phyloP scores from a whole-genome alignment of 495 filamentous ascomycete genomes.

The Penicillium psychrofluorescens region DNA sequence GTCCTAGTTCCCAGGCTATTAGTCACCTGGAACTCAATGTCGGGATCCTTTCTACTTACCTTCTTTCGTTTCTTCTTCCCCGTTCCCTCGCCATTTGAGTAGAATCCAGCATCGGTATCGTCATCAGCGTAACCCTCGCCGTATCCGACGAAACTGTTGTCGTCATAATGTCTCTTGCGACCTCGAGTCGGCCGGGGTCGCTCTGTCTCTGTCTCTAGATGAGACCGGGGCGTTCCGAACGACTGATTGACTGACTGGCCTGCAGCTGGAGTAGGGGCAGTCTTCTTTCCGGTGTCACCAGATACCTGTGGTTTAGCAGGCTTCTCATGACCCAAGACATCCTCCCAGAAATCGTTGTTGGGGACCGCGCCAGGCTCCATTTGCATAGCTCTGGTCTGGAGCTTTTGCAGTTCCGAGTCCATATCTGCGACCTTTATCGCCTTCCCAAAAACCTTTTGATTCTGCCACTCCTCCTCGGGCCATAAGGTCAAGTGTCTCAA shows the following conservation, averaged over 20 bases:
- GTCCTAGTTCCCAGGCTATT: constrained; percentile 21
- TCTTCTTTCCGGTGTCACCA: constrained; percentile 30
- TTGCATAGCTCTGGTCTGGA: constrained; percentile 47
- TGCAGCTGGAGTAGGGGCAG: constrained; percentile 22
- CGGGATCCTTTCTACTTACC: constrained; percentile 20
- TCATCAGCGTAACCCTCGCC: constrained; percentile 57
- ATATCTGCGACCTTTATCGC: constrained; percentile 41
- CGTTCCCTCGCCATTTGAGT: constrained; percentile 38
- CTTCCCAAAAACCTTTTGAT: constrained; percentile 55
- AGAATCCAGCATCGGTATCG: constrained; percentile 45
- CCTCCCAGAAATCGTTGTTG: constrained; percentile 51
- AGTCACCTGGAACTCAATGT: constrained; percentile 1
- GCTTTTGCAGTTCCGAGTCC: constrained; percentile 34
- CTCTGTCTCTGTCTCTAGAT: constrained; percentile 31
- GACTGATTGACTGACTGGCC: constrained; percentile 17
- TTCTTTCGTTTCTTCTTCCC: constrained; percentile 47
- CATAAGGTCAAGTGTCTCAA: constrained; percentile 40
- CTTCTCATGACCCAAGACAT: constrained; percentile 53
- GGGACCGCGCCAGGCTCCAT: constrained; percentile 50
- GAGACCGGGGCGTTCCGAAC: constrained; percentile 22
- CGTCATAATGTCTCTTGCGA: constrained; percentile 63
- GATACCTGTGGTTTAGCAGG: constrained; percentile 26
- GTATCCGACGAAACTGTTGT: constrained; percentile 62
- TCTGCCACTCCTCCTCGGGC: constrained; percentile 63
- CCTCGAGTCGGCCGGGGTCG: constrained; percentile 49